Conservation (phyloP, 2,329 filamentous ascomycete genomes). For the Pezicula rhizophila region DNA sequence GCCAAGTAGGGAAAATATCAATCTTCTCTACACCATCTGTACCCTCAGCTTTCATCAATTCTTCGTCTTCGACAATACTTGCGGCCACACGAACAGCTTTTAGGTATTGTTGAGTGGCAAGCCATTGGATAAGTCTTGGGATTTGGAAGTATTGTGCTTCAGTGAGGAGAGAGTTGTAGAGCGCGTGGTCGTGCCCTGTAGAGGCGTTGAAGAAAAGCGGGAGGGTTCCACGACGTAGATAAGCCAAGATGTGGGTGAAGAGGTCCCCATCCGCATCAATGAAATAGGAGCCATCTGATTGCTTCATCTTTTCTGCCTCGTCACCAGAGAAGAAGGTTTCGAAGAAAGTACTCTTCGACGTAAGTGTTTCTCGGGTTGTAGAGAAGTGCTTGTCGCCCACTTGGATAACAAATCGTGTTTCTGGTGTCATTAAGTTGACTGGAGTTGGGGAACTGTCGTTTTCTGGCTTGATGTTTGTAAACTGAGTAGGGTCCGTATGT, state of each 20-base stretch:
- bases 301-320: conserved; percentile 2
- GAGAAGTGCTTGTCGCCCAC: neutral
- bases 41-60: neutral
- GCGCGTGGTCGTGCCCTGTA: conserved; percentile 27
- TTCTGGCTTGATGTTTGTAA: too few species aligned
- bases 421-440: too few species aligned
- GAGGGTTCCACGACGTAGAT: conserved; percentile 26
- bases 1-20: conserved; percentile 6
- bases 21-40: conserved; percentile 5
- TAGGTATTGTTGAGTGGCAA: conserved; percentile 12
- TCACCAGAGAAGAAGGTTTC: neutral
- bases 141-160: conserved; percentile 32
- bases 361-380: neutral
- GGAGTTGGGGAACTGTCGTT: too few species aligned
- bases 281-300: conserved; percentile 30
- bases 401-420: too few species aligned
- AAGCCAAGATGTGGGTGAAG: conserved; percentile 31
- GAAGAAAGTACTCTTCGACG: neutral
- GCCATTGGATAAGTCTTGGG: conserved; percentile 25
- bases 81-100: neutral
- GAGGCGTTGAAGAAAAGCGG: conserved; percentile 29
- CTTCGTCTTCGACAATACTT: neutral
- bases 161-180: conserved; percentile 27
- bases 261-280: conserved; percentile 31
- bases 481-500: too few species aligned